These are phyloP conservation scores for Magnusiomyces tetraspermus DNA, from an alignment of 1,139 yeast genomes.

Conservation along the genomic window DNA sequence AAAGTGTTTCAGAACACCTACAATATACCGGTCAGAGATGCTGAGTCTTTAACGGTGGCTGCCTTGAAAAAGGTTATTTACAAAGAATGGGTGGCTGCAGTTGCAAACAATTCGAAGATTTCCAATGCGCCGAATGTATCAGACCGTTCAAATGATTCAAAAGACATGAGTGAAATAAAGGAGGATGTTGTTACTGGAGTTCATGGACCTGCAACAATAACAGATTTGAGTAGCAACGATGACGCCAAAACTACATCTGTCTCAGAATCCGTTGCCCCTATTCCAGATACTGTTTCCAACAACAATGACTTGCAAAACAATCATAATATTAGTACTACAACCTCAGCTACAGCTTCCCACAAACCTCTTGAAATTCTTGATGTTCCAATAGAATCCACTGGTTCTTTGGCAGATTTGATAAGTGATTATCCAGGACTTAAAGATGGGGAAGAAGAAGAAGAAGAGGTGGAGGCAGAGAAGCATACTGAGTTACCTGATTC, in stretches of 20 bases:
- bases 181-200: too few relatives aligned
- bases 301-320: too few relatives aligned
- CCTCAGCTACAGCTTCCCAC: neutral
- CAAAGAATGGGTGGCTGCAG: slow-evolving; percentile 12
- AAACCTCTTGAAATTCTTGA: neutral
- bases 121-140: too few relatives aligned
- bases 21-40: slow-evolving; percentile 17
- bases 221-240: too few relatives aligned
- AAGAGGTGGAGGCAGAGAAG: too few relatives aligned
- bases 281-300: neutral
- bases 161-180: too few relatives aligned
- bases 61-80: slow-evolving; percentile 20
- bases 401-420: neutral
- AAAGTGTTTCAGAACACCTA: slow-evolving; percentile 18
- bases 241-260: too few relatives aligned
- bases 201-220: too few relatives aligned
- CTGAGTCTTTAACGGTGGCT: slow-evolving; percentile 19
- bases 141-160: too few relatives aligned
- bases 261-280: slow-evolving; percentile 1
- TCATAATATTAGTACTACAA: too few relatives aligned
- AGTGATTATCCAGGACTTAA: neutral
- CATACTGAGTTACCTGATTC: too few relatives aligned
- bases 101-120: too few relatives aligned
- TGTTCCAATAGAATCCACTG: neutral
- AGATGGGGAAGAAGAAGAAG: neutral